Conservation (phyloP, 352 stramenopile genomes). For the Pythium angustatum region DNA sequence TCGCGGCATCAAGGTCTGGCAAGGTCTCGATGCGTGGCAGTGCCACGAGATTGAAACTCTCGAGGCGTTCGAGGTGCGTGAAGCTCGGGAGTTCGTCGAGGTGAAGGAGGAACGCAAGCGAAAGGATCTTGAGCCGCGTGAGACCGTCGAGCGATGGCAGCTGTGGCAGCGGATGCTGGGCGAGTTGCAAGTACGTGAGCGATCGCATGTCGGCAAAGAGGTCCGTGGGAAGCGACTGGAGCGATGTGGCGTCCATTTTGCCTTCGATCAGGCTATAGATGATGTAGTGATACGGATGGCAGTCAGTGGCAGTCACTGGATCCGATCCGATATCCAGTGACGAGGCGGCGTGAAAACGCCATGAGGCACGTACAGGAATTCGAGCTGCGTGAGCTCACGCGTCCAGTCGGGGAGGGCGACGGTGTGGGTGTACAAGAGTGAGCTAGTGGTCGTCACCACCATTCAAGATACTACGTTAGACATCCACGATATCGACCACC, state of each 20-base stretch:
- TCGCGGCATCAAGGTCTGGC: neutral
- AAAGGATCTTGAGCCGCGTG: neutral
- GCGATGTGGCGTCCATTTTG: neutral
- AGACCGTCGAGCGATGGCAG: neutral
- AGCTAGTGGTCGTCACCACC: neutral
- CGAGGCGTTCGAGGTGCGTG: too few relatives aligned
- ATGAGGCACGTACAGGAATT: constrained; percentile 16
- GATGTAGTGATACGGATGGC: neutral
- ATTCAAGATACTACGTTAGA: neutral
- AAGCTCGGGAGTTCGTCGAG: neutral
- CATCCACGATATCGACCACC: neutral
- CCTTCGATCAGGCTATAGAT: neutral
- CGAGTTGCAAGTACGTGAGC: constrained; percentile 1
- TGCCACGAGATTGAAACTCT: too few relatives aligned
- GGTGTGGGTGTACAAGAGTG: constrained; percentile 4
- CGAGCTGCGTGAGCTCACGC: constrained; percentile 5
- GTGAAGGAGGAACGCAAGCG: neutral
- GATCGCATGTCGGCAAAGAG: neutral
- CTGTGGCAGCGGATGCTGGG: neutral
- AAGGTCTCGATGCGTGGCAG: neutral
- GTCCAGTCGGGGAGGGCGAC: neutral
- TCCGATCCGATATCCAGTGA: too few relatives aligned
- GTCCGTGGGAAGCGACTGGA: neutral
- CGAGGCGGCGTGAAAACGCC: too few relatives aligned
- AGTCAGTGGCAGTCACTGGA: neutral